Evolutionary conservation across 768 basidiomycete genomes (phyloP), one percentile per base, ranked within the genome.

Genomic region (Neoboletus subvelutipes): DNA sequence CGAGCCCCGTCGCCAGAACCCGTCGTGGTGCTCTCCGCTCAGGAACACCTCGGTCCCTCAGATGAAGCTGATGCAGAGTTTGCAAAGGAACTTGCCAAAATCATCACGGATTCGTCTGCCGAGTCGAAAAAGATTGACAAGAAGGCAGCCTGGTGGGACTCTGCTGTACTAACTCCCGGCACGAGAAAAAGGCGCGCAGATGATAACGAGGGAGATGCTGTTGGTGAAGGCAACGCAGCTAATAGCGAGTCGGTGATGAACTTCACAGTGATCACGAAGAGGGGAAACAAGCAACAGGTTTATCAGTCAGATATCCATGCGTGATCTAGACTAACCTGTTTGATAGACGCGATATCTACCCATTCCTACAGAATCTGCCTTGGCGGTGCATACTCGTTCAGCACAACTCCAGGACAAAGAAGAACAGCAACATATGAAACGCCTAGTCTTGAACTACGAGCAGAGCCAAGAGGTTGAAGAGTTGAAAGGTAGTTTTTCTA

Each of bases 391-490:
- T 65, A 95, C 94, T 2, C 85, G 88, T 31, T 84, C 90, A 2
- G 92, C 97, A 42, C 97, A 98, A 67, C 77, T 92, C 59, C 94
- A 94, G 69, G 94, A 95, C 73, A 92, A 88, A 73, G 93, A 92
- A 8, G 97, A 99, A 69, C 96, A 98, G 64, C 94, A 98, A 71
- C 92, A 98, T 59, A 76, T 99, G 63, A 99, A 99, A 77, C 85
- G 87, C n/a, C 81, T 98, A 20, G 97, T 97, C 4, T 81, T 96
- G 51, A 83, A 93, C 69, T 94, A 93, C 60, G 92, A 93, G 67
- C 92, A 93, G 64, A 87, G 88, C 34, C 92, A 93, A 71, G 92
- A 92, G 73, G 87, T 82, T 4, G 90, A 92, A 68, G 90, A 91
- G 66, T 65, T 89, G 63, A 90, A 84, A 82, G 88, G 90, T 87